A percentile compares a stretch with the other conserved stretches of the same genome.
Conservation (phyloP, 768 basidiomycete genomes). For the Kwoniella dendrophila region DNA sequence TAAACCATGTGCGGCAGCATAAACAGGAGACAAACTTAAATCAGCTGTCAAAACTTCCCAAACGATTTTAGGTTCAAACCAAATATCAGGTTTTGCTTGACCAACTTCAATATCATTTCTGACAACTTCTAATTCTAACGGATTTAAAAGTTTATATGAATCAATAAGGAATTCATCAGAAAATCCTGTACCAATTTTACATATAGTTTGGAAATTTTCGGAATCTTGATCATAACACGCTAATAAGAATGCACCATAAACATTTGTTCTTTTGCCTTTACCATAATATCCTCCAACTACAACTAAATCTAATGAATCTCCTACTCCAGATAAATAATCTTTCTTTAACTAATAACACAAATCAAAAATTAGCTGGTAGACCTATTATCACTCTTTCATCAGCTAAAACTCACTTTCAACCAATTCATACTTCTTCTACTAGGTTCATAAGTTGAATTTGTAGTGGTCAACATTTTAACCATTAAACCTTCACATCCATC, state of each 20-base stretch:
- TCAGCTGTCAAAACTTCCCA: constrained; percentile 99
- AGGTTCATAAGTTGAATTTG: constrained; percentile 92
- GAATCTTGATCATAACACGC: constrained; percentile 94
- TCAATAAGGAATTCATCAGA: constrained; percentile 82
- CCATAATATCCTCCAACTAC: constrained; percentile 98
- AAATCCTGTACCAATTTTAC: constrained; percentile 99
- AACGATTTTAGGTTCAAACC: constrained; percentile 95
- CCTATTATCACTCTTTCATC: neutral
- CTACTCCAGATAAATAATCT: constrained; percentile 93
- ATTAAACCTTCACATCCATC: constrained; percentile 98
- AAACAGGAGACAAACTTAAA: constrained; percentile 87
- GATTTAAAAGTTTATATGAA: constrained; percentile 76
- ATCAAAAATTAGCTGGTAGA: neutral
- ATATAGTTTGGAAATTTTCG: constrained; percentile 94
- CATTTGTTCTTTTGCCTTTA: constrained; percentile 94
- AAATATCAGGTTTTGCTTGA: constrained; percentile 92
- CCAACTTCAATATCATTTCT: constrained; percentile 82
- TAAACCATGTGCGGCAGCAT: constrained; percentile 51
- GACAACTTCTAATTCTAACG: constrained; percentile 64
- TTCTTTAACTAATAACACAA: constrained; percentile 79
- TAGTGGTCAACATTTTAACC: constrained; percentile 96
- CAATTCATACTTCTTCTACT: constrained; percentile 94
- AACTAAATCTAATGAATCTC: constrained; percentile 94
- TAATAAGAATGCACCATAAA: constrained; percentile 96
- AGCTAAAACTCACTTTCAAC: constrained; percentile 73